Conservation (phyloP, 2,329 filamentous ascomycete species). For the Sclerotinia trifoliorum region DNA sequence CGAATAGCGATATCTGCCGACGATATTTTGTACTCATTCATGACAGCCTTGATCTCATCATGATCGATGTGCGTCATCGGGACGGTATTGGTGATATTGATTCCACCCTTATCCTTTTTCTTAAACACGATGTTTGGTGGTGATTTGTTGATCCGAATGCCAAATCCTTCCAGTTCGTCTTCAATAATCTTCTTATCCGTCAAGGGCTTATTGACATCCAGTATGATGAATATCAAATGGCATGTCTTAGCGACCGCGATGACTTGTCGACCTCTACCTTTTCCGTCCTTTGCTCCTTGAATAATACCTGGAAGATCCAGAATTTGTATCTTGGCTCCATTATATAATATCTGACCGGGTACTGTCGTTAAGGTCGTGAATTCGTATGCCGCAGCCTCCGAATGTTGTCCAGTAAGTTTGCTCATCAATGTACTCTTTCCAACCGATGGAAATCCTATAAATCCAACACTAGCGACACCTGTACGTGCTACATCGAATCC, state of each 20-base stretch:
- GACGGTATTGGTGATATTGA: conserved; percentile 93
- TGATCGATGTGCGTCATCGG: conserved; percentile 89
- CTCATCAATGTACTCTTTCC: conserved; percentile 99
- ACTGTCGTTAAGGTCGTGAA: conserved; percentile 98
- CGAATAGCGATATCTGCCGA: conserved; percentile 97
- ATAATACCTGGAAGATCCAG: conserved; percentile 98
- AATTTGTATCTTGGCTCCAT: conserved; percentile 96
- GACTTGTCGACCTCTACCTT: conserved; percentile 95
- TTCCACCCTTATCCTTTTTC: conserved; percentile 98
- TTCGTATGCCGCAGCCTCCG: conserved; percentile 94
- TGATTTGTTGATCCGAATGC: conserved; percentile 94
- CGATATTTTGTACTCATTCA: conserved; percentile 94
- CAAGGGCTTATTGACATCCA: conserved; percentile 97
- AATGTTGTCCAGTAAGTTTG: conserved; percentile 90
- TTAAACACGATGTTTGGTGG: conserved; percentile 99
- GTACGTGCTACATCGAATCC: conserved; percentile 98
- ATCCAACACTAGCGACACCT: conserved; percentile 93
- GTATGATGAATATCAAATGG: conserved; percentile 96
- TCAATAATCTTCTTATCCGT: conserved; percentile 97
- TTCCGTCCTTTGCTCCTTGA: conserved; percentile 96
- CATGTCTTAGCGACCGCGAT: conserved; percentile 99
- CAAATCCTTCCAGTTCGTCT: conserved; percentile 91
- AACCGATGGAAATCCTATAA: conserved; percentile 97
- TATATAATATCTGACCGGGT: conserved; percentile 92
- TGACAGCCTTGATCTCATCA: conserved; percentile 96